phyloP scores from a whole-genome alignment of 1,139 yeast genomes.

The Nakaseomyces nivariensis region DNA sequence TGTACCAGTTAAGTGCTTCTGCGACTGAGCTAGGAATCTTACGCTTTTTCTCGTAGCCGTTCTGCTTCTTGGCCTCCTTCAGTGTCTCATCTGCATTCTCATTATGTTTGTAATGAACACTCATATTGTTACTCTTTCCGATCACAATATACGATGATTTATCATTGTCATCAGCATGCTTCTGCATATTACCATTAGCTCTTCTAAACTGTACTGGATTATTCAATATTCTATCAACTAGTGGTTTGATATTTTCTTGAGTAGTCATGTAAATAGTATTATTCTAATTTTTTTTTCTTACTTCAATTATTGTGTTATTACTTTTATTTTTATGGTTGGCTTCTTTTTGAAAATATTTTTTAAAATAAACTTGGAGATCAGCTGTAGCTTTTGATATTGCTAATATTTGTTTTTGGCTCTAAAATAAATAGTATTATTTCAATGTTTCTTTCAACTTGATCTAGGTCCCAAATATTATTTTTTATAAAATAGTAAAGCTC shows the following conservation, averaged over 20 bases:
- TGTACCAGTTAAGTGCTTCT: conserved; percentile 21
- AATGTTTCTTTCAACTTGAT: too few species aligned
- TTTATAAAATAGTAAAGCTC: too few species aligned
- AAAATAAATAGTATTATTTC: too few species aligned
- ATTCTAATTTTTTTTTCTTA: not conserved
- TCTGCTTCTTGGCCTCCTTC: conserved; percentile 6
- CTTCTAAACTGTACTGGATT: conserved; percentile 45
- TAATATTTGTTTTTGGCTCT: too few species aligned
- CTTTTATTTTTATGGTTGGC: not conserved
- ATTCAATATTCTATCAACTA: conserved; percentile 48
- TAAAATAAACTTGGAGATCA: too few species aligned
- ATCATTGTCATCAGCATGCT: not conserved
- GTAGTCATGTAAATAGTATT: conserved; percentile 13
- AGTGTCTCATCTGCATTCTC: too few species aligned
- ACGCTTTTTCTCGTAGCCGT: conserved; percentile 4
- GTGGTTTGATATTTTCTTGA: conserved; percentile 27
- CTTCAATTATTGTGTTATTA: not conserved
- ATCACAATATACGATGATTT: conserved; percentile 26
- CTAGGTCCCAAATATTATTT: too few species aligned
- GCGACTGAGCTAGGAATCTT: conserved; percentile 20
- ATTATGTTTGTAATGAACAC: too few species aligned
- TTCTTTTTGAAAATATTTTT: not conserved
- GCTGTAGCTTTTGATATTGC: too few species aligned
- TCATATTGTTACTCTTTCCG: conserved; percentile 8
- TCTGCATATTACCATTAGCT: conserved; percentile 1